A percentile compares a stretch with the other conserved stretches of the same genome.
These are phyloP conservation scores for Colletotrichum chrysophilum DNA, from an alignment of 2,329 filamentous ascomycete genomes.

Conservation along the genomic window DNA sequence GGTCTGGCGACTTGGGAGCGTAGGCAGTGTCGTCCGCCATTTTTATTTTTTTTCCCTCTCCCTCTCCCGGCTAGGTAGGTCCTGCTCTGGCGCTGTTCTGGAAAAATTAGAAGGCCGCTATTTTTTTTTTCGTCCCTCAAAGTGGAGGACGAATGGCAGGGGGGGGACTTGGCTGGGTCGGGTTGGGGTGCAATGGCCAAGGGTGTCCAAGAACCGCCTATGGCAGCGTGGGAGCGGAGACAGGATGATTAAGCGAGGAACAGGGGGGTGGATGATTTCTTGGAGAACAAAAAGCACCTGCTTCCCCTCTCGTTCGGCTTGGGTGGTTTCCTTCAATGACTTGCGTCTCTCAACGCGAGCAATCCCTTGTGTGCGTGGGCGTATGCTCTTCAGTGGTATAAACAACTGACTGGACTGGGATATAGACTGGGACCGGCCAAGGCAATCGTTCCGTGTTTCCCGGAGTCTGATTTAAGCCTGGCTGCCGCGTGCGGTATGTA, in stretches of 20 bases:
- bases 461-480: not conserved
- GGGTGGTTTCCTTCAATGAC: not conserved
- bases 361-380: not conserved
- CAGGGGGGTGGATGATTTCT: constrained; percentile 1
- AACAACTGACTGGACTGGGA: not conserved
- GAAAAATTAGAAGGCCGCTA: constrained; percentile 12
- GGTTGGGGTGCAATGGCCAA: not conserved
- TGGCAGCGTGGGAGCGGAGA: not conserved
- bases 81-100: not conserved
- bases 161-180: not conserved
- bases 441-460: not conserved
- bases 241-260: constrained; percentile 18
- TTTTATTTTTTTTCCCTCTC: constrained; percentile 21
- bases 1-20: constrained; percentile 64
- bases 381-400: not conserved
- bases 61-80: not conserved
- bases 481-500: not conserved
- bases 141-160: constrained; percentile 4
- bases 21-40: constrained; percentile 58
- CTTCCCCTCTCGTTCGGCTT: not conserved
- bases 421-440: not conserved
- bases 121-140: constrained; percentile 1
- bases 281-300: not conserved
- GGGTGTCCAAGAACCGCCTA: not conserved
- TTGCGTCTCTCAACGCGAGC: not conserved